A percentile compares a stretch with the other conserved stretches of the same genome.
These are phyloP conservation scores for Cystobasidium ongulense DNA, from an alignment of 768 basidiomycete genomes.

Conservation along the genomic window DNA sequence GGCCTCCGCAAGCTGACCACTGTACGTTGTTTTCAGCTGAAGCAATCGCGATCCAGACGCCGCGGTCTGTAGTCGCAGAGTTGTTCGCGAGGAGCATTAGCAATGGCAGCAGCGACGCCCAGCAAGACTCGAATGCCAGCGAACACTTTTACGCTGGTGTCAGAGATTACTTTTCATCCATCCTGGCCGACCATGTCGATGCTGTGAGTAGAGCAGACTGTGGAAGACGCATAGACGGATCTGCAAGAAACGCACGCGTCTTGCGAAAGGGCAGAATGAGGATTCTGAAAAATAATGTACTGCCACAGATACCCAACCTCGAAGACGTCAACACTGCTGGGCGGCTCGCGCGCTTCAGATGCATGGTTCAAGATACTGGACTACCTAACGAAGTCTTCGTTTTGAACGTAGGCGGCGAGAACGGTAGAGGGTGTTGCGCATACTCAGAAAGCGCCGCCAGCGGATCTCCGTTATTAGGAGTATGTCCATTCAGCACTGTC, in stretches of 20 bases:
- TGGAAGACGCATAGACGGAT: no score
- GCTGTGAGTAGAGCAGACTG: not conserved
- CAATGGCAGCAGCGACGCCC: not conserved
- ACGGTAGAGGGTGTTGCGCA: constrained; percentile 2
- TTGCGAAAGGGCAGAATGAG: not conserved
- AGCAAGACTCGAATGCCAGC: not conserved
- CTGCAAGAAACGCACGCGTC: constrained; percentile 5
- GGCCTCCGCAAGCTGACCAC: not conserved
- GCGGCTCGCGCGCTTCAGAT: constrained; percentile 40
- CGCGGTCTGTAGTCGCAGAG: not conserved
- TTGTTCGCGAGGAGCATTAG: not conserved
- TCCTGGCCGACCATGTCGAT: constrained; percentile 10
- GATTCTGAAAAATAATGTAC: not conserved
- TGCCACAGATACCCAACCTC: constrained; percentile 10
- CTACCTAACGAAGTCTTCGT: constrained; percentile 41
- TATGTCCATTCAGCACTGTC: not conserved
- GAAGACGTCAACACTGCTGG: not conserved
- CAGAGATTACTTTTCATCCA: not conserved
- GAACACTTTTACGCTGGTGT: constrained; percentile 5
- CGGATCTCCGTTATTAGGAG: not conserved
- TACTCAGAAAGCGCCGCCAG: constrained; percentile 13
- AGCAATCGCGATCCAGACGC: constrained; percentile 4
- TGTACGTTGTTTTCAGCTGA: not conserved
- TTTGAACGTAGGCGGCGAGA: constrained; percentile 1
- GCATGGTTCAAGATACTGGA: constrained; percentile 44